Percentiles rank a stretch among this genome's conserved stretches.
Evolutionary conservation across 108 stramenopile species (phyloP).

Genomic region (Epithemia pelagica): DNA sequence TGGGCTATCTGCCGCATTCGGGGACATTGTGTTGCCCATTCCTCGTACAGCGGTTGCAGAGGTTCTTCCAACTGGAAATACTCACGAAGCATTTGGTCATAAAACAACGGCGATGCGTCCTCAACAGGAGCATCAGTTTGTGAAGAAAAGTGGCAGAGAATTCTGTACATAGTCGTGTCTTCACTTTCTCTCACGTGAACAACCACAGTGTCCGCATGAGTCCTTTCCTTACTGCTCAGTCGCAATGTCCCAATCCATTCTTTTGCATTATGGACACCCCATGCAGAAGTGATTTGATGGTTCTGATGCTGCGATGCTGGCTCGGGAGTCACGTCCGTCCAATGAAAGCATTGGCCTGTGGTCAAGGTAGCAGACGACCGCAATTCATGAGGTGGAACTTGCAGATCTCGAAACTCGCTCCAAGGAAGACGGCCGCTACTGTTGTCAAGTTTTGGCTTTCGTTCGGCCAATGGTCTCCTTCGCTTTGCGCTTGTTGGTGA

Average conservation of each 20-base stretch:
- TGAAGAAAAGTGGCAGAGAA: conserved; percentile 18
- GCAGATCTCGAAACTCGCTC: conserved; percentile 44
- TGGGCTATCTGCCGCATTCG: conserved; percentile 57
- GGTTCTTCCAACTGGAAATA: conserved; percentile 73
- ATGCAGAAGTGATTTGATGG: conserved; percentile 41
- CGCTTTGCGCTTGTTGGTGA: no score
- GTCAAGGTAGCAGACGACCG: conserved; percentile 77
- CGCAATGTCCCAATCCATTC: conserved; percentile 75
- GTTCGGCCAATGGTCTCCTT: no score
- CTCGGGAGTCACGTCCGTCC: conserved; percentile 45
- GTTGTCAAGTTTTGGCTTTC: no score
- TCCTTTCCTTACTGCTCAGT: background rate
- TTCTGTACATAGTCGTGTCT: conserved; percentile 62
- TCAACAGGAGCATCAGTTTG: background rate
- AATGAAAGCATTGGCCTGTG: conserved; percentile 82
- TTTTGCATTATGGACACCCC: conserved; percentile 78
- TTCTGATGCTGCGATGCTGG: background rate
- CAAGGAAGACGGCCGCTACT: no score
- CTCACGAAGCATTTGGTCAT: conserved; percentile 33
- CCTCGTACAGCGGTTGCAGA: conserved; percentile 53
- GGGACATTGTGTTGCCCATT: conserved; percentile 62
- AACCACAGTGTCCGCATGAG: conserved; percentile 29
- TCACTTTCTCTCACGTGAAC: conserved; percentile 71
- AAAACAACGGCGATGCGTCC: background rate
- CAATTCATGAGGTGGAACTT: conserved; percentile 61